Evolutionary conservation across 139 green algal species (phyloP), one percentile per base, ranked within the genome.

Genomic region (Mesostigma viride): DNA sequence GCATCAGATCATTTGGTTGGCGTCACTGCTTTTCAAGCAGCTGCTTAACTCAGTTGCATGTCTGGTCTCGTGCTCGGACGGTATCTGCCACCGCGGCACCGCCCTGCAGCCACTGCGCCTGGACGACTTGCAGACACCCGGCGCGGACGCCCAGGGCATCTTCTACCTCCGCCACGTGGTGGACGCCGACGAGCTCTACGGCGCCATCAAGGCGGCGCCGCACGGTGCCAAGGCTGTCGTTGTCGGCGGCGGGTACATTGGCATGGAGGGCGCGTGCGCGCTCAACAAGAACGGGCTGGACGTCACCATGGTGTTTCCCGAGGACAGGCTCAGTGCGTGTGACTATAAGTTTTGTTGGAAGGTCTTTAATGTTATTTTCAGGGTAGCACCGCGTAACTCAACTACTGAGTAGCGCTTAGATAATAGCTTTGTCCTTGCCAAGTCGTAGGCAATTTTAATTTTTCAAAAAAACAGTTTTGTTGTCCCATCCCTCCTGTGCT

Each of bases 201-300:
- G 56, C 0, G 90, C 73, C 22, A 84, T 95, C 51, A 70, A 76
- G 70, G 35, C 51, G 2, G 31, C 60, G 45, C 14, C n/a, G n/a
- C 14, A 67, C 22, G n/a, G n/a, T n/a, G 34, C 2, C 35, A 61
- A 60, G 33, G 58, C 59, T 14, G 59, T 79, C 6, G 71, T 82
- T 5, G 77, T 96, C 34, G 90, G 90, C 27, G 90, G 90, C 51
- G 90, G 90, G 26, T 97, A 97, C 84, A 97, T 97, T 68, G 91
- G 91, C 57, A 68, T 88, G 57, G 86, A 92, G 71, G 73, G 77
- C 20, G 84, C 84, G 2, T 83, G 86, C 33, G 80, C 57, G 0
- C 74, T 97, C 35, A 73, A 62, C 1, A 57, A 76, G 26, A 83
- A 92, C 62, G 88, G 87, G 4, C 62, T 96, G 62, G 51, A 89